Base-by-base conservation (phyloP, 345 rosid species). In the Brassica juncea region DNA sequence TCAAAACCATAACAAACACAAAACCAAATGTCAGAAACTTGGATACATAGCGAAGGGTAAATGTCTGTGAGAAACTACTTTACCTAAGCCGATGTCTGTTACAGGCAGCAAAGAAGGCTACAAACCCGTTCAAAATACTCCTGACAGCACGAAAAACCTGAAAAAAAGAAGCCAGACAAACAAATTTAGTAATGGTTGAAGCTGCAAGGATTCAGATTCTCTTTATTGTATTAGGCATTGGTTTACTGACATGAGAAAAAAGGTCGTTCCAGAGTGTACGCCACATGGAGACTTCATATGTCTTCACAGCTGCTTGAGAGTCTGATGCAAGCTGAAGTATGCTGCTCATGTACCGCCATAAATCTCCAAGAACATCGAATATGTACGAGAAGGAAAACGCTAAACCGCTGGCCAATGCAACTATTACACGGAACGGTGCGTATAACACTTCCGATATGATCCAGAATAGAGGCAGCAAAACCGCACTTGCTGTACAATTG, bases 61-160 rank as follows among this genome's bases (percentile, higher is more conserved):
- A 12, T 1, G 19, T 47, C 16, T 16, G 8, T 1, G 9, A 28
- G 1, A 59, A 39, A 9, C 71, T 11, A 23, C 25, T 57, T 75
- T 82, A 96, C 99, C 99, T 92, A 47, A 96, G 97, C 63, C 98
- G 97, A 84, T 96, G 99, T 82, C 99, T 86, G 85, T 96, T 93
- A 88, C 99, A 96, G 28, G 97, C 89, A 28, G 89, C 76, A 75
- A 93, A 93, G 88, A 90, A 89, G 62, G 94, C 99, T 28, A 89
- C 90, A 73, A 92, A 87, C 21, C 99, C 99, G 77, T 96, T 84
- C 77, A 93, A 75, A 82, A 96, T 96, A 68, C 97, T 90, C 85
- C 89, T 92, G 12, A 96, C 84, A 39, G 98, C 97, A 75, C 94
- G 97, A 63, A 93, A 96, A 71, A 93, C 87, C 97, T 95, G 94